Evolutionary conservation across 2,329 filamentous ascomycete genomes (phyloP).

Genomic region (Gnomoniopsis sp.): DNA sequence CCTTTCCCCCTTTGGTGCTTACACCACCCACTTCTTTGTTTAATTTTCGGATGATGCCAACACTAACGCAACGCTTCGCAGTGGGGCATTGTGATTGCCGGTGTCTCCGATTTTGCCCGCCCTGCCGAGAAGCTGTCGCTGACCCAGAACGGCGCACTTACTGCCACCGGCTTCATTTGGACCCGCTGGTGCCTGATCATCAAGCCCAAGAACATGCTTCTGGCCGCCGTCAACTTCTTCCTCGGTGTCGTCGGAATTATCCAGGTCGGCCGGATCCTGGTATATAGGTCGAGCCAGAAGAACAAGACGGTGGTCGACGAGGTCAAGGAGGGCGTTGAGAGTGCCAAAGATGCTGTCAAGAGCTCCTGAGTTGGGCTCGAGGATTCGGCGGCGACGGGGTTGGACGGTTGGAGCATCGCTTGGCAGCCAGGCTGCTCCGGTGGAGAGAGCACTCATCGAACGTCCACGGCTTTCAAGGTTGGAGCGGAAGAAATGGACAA

Average conservation of each 20-base stretch:
- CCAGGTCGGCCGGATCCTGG: slow-evolving; percentile 74
- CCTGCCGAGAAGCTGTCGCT: slow-evolving; percentile 90
- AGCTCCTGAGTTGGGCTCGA: background rate
- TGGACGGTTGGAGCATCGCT: background rate
- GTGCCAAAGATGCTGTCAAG: slow-evolving; percentile 3
- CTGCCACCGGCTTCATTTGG: slow-evolving; percentile 92
- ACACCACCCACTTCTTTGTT: too few relatives aligned
- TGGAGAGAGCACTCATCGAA: background rate
- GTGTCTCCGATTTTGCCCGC: slow-evolving; percentile 85
- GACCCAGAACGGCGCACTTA: slow-evolving; percentile 87
- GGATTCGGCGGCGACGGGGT: background rate
- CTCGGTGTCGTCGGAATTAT: slow-evolving; percentile 82
- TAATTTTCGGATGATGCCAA: background rate
- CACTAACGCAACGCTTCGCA: slow-evolving; percentile 42
- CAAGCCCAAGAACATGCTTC: slow-evolving; percentile 87
- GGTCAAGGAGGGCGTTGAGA: slow-evolving; percentile 33
- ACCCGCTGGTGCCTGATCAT: slow-evolving; percentile 99
- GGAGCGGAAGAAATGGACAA: background rate
- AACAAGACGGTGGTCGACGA: slow-evolving; percentile 30
- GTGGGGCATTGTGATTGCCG: slow-evolving; percentile 92
- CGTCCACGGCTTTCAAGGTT: background rate
- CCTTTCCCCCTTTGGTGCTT: too few relatives aligned
- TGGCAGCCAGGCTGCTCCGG: background rate
- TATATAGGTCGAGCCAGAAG: slow-evolving; percentile 63
- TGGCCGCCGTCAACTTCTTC: slow-evolving; percentile 98